Evolutionary conservation across 2,329 filamentous ascomycete genomes (phyloP), one percentile per base, ranked within the genome.

Genomic region (Colletotrichum orchidophilum): DNA sequence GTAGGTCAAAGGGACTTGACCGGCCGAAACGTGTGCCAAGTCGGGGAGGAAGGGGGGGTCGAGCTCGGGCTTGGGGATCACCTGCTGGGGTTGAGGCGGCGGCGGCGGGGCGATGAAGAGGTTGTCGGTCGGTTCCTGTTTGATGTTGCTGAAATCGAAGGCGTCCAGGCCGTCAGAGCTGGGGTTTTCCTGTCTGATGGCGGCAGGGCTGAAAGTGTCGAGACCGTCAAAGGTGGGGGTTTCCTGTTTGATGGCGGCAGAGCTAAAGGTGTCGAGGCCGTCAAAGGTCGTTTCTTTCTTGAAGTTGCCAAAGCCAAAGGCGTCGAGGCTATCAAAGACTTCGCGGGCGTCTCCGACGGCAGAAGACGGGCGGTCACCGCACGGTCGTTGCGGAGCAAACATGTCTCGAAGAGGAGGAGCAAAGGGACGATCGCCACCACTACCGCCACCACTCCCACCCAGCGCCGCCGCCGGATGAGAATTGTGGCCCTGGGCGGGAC

Each of bases 21-120:
- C 50, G 35, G 55, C 8, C 5, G 61, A 33, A 26, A 33, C 42
- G 9, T 52, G 24, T 46, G 60, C 49, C 21, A 60, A 18, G 46
- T 66, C 46, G 29, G 46, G 52, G 49, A 67, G 50, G 35, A 67
- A 57, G 67, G 26, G 27, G 67, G 26, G 27, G 7, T n/a, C 3
- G 8, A 54, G 18, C 29, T 29, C 46, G 2, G 33, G 39, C 18
- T 46, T 46, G n/a, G 39, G 18, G 18, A 18, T 46, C 39, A 21
- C n/a, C n/a, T n/a, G 18, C n/a, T 46, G 64, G n/a, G 21, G 5
- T 35, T 29, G 58, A 27, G 55, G 24, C 24, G 50, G 24, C 35
- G 29, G 52, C 18, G 60, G 33, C 6, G 33, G 42, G n/a, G 42
- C 18, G 35, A 12, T 21, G 7, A 24, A 63, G 12, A 39, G 1